phyloP scores from a whole-genome alignment of 2,329 filamentous ascomycete genomes.

The Sporothrix protearum region DNA sequence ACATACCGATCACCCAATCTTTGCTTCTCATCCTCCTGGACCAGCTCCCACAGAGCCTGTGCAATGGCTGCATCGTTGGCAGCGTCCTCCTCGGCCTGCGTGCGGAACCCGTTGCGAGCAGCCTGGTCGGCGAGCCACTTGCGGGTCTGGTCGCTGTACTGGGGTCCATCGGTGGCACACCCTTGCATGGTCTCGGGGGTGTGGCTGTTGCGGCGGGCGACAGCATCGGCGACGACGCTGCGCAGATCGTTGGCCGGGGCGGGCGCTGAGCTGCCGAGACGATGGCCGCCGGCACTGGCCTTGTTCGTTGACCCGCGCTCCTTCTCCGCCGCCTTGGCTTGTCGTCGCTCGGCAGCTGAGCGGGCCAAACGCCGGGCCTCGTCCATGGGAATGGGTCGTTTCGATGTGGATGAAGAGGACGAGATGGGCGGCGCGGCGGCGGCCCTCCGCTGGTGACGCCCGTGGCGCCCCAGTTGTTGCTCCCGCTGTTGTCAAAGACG shows the following conservation, averaged over 20 bases:
- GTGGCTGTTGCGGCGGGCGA: constrained; percentile 56
- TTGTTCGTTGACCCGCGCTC: constrained; percentile 55
- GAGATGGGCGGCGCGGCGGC: not conserved
- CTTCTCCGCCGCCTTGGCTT: constrained; percentile 30
- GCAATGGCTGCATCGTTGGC: constrained; percentile 85
- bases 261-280: constrained; percentile 58
- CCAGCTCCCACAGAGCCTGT: constrained; percentile 78
- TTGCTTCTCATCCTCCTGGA: constrained; percentile 68
- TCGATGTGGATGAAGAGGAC: not conserved
- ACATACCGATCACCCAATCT: constrained; percentile 56
- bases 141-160: constrained; percentile 26
- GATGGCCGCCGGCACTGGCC: constrained; percentile 61
- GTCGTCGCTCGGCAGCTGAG: constrained; percentile 68
- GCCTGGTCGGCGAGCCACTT: constrained; percentile 26
- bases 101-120: constrained; percentile 70
- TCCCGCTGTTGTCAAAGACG: not conserved
- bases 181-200: constrained; percentile 59
- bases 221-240: constrained; percentile 66
- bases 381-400: constrained; percentile 55
- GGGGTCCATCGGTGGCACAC: constrained; percentile 62
- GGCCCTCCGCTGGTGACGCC: constrained; percentile 21
- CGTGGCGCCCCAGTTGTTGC: not conserved
- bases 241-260: constrained; percentile 60
- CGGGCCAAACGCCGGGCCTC: constrained; percentile 74
- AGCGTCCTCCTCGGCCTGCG: constrained; percentile 80